Percentiles rank a stretch among this genome's conserved stretches.
These are phyloP conservation scores for Begonia loranthoides DNA, from an alignment of 306 rosid genomes.

Conservation along the genomic window DNA sequence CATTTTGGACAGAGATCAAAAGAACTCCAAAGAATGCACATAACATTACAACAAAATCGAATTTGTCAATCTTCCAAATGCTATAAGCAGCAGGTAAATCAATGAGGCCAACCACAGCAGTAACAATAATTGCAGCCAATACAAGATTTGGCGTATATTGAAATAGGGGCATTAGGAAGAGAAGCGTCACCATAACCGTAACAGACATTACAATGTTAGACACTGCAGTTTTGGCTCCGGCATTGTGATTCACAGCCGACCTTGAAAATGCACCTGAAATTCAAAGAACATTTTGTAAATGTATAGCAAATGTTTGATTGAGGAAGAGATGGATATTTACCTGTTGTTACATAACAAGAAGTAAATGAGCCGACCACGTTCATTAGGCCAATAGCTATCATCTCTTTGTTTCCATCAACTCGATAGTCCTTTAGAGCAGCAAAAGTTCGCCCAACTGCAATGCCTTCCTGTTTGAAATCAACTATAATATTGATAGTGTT, in stretches of 20 bases:
- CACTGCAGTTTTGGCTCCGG: conserved; percentile 79
- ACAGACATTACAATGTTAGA: conserved; percentile 87
- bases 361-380: conserved; percentile 85
- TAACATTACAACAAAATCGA: conserved; percentile 64
- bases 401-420: conserved; percentile 95
- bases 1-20: conserved; percentile 67
- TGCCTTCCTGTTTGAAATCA: conserved; percentile 62
- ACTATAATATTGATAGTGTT: not conserved
- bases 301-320: not conserved
- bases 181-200: conserved; percentile 86
- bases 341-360: conserved; percentile 92
- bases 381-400: conserved; percentile 97
- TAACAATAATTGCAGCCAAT: conserved; percentile 76
- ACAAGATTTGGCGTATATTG: conserved; percentile 87
- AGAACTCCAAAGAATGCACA: conserved; percentile 76
- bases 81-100: conserved; percentile 64
- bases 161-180: conserved; percentile 85
- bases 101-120: conserved; percentile 83
- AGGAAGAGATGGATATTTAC: conserved; percentile 10
- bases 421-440: conserved; percentile 68
- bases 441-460: conserved; percentile 97
- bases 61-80: conserved; percentile 85
- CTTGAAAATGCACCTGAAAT: conserved; percentile 77
- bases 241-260: conserved; percentile 88
- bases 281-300: conserved; percentile 6